These are phyloP conservation scores for Syzygium aqueum DNA, from an alignment of 345 rosid species.

Conservation along the genomic window DNA sequence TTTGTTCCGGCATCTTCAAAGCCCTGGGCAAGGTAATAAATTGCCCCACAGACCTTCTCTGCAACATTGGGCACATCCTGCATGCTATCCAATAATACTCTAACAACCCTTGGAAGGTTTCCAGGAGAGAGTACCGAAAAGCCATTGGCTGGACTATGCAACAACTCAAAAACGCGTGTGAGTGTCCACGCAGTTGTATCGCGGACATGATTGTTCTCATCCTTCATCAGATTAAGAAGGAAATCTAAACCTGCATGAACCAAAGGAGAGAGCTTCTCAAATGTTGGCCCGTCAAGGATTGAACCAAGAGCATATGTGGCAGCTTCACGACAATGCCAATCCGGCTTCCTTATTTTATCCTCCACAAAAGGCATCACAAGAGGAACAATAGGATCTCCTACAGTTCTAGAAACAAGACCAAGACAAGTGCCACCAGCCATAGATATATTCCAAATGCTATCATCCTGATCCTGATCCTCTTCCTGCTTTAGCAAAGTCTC, in stretches of 20 bases:
- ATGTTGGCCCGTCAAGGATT: conserved; percentile 79
- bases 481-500: conserved; percentile 91
- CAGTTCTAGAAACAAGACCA: conserved; percentile 90
- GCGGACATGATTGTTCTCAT: conserved; percentile 83
- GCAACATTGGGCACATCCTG: conserved; percentile 81
- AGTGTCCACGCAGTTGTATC: conserved; percentile 98
- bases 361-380: conserved; percentile 95
- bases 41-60: conserved; percentile 89
- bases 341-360: conserved; percentile 51
- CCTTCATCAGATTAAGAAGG: conserved; percentile 70
- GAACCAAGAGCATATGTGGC: conserved; percentile 97
- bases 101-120: conserved; percentile 50
- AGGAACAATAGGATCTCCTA: conserved; percentile 79
- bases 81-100: conserved; percentile 63
- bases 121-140: conserved; percentile 59
- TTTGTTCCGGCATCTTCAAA: conserved; percentile 68
- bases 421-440: conserved; percentile 99
- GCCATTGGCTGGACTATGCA: conserved; percentile 67
- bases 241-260: conserved; percentile 74
- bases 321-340: conserved; percentile 90
- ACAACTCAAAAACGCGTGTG: conserved; percentile 78
- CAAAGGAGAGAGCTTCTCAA: conserved; percentile 67
- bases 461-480: conserved; percentile 92
- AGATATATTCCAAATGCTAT: conserved; percentile 74
- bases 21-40: conserved; percentile 91